Base-by-base conservation (phyloP, 352 stramenopile genomes). In the Globisporangium polare region DNA sequence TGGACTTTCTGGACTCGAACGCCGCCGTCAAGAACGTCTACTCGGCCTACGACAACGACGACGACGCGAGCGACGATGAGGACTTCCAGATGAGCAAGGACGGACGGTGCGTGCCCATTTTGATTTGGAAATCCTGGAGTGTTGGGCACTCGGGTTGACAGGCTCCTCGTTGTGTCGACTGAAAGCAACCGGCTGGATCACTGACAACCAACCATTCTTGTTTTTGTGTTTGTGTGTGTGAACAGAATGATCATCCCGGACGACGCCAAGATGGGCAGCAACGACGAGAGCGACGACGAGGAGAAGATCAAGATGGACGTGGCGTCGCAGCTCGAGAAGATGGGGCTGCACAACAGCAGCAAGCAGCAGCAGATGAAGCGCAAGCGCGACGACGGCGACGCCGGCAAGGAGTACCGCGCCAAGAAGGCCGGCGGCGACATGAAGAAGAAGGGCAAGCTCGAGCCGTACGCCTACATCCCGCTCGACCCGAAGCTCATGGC, bases 381-480 rank as follows among this genome's bases (percentile, higher is more conserved):
- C 53, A 92, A 91, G 74, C 80, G 82, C 39, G 78, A 75, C 39
- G 86, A 92, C 47, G 78, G 83, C 31, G 71, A 84, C 37, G 67
- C 69, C 56, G 96, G 96, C 42, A 83, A 91, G 52, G 86, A 97
- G 53, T 99, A 98, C 78, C 94, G 95, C 35, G 86, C 87, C 0
- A 98, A 97, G 80, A 99, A 98, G 78, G 94, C 96, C 18, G 92
- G 93, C 24, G 96, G 96, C 54, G 96, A 99, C 74, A 83, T 98
- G 29, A 98, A 96, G 78, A 97, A 97, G 72, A 98, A 99, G 87
- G 91, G 89, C 72, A 98, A 98, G 77, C 92, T 98, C 31, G 95
- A 99, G 69, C 96, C 96, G 55, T 99, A 98, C 73, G 96, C 96
- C 9, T 99, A 98, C 80, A 97, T 99, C 63, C 96, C 95, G 56